Percentiles rank a stretch among this genome's conserved stretches.
These are phyloP conservation scores for Teunomyces stri DNA, from an alignment of 805 yeast species.

Conservation along the genomic window DNA sequence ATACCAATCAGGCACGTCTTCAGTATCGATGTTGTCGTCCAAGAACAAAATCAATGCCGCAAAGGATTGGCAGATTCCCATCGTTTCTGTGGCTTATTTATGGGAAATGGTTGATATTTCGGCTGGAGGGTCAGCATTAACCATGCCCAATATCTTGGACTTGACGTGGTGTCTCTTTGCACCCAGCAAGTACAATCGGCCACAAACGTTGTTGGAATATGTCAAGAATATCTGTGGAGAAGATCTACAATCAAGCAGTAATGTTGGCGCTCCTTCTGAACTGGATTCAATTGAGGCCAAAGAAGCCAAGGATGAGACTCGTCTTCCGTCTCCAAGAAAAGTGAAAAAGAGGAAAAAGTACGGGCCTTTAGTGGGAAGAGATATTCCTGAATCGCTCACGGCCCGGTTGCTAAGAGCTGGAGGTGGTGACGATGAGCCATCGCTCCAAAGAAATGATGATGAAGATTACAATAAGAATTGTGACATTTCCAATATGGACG, in stretches of 20 bases:
- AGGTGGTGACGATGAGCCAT: not conserved
- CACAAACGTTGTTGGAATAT: constrained; percentile 21
- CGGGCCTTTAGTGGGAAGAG: constrained; percentile 46
- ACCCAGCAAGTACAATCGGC: constrained; percentile 31
- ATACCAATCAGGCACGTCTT: constrained; percentile 29
- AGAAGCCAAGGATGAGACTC: not conserved
- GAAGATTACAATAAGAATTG: constrained; percentile 7
- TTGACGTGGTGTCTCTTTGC: constrained; percentile 57
- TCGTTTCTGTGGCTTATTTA: constrained; percentile 52
- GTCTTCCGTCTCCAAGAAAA: constrained; percentile 56
- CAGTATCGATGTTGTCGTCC: constrained; percentile 42
- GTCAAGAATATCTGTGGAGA: constrained; percentile 10
- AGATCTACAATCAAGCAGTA: constrained; percentile 3
- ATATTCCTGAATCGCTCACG: constrained; percentile 1
- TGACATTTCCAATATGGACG: constrained; percentile 18
- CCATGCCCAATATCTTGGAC: constrained; percentile 43
- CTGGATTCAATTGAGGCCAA: not conserved
- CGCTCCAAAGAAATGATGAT: not conserved
- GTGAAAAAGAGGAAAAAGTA: constrained; percentile 39
- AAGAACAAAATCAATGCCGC: constrained; percentile 58
- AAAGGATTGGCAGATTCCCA: constrained; percentile 54
- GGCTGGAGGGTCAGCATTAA: constrained; percentile 10
- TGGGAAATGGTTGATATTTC: constrained; percentile 49
- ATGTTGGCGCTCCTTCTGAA: not conserved
- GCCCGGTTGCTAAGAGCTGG: no score